Conservation (phyloP, 78 protist species). For the Planoprotostelium fungivorum region DNA sequence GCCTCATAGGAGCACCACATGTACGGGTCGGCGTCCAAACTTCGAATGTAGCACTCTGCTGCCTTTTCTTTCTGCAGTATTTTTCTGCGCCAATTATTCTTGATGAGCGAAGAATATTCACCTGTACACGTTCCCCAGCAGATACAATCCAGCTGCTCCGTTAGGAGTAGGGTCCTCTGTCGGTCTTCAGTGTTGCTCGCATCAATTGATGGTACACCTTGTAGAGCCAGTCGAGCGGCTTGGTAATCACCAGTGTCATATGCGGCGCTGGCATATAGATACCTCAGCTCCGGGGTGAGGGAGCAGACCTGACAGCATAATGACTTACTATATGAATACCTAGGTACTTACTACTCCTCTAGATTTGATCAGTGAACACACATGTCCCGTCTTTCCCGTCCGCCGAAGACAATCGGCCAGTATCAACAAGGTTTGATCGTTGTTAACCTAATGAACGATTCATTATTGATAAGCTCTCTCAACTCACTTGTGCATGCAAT, state of each 20-base stretch:
- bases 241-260: neutral
- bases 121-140: neutral
- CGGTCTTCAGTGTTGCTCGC: neutral
- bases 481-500: neutral
- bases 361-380: neutral
- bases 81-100: neutral
- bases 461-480: too few species aligned
- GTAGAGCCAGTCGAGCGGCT: neutral
- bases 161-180: neutral
- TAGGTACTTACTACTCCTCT: neutral
- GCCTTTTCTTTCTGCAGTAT: neutral
- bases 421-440: neutral
- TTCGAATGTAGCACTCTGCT: neutral
- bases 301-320: neutral
- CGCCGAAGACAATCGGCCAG: neutral
- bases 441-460: too few species aligned
- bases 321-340: neutral
- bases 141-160: neutral
- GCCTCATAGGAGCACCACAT: neutral
- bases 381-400: neutral
- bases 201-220: neutral
- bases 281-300: neutral
- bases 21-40: neutral
- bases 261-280: neutral
- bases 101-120: neutral